phyloP scores from a whole-genome alignment of 2,329 filamentous ascomycete genomes.

The Chalaropsis thielavioides region DNA sequence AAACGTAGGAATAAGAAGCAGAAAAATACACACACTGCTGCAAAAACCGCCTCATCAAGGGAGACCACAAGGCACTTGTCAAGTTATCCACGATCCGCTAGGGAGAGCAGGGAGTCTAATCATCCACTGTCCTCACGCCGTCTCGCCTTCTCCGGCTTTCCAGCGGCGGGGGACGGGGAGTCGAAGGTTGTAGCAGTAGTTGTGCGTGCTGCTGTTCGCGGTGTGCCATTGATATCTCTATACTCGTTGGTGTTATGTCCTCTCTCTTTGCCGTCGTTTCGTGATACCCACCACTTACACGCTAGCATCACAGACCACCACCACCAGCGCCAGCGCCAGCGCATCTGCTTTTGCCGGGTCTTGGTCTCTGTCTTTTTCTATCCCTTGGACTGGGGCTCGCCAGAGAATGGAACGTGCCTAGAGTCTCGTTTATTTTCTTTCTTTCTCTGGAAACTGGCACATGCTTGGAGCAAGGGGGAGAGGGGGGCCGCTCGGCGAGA shows the following conservation, averaged over 20 bases:
- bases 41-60: neutral
- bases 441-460: neutral
- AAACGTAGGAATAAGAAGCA: neutral
- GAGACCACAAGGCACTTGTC: neutral
- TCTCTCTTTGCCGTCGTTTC: neutral
- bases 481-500: too few relatives aligned
- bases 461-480: neutral
- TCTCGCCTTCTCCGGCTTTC: neutral
- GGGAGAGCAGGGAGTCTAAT: constrained; percentile 2
- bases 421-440: neutral
- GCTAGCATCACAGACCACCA: neutral
- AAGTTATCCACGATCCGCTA: neutral
- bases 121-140: neutral
- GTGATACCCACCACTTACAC: too few relatives aligned
- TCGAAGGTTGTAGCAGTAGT: neutral
- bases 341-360: too few relatives aligned
- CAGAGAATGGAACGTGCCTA: neutral
- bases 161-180: neutral
- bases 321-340: neutral
- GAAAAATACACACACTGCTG: neutral
- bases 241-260: too few relatives aligned
- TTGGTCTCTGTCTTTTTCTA: too few relatives aligned
- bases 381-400: too few relatives aligned
- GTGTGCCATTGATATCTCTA: too few relatives aligned
- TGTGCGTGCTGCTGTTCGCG: too few relatives aligned